Percentiles rank a stretch among this genome's conserved stretches.
Conservation (phyloP, 1,284 basidiomycete species). For the Stygiomarasmius scandens region DNA sequence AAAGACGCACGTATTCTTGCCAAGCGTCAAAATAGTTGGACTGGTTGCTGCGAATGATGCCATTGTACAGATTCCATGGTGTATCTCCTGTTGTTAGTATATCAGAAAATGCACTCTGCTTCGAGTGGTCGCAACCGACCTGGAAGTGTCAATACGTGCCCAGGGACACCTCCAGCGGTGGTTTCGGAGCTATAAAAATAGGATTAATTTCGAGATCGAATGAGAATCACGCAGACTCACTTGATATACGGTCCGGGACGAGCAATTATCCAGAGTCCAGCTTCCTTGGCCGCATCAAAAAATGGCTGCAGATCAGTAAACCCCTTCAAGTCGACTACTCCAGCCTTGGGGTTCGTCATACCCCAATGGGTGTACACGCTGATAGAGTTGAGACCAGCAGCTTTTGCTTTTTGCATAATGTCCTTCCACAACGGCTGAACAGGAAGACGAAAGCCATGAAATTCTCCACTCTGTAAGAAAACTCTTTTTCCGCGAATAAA, state of each 20-base stretch:
- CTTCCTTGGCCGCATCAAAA: conserved; percentile 60
- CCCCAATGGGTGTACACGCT: conserved; percentile 80
- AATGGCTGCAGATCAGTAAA: conserved; percentile 71
- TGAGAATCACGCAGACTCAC: conserved; percentile 22
- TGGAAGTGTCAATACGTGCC: not conserved
- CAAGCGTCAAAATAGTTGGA: conserved; percentile 58
- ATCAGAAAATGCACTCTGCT: not conserved
- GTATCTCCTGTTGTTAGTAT: conserved; percentile 31
- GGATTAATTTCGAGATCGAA: not conserved
- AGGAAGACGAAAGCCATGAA: conserved; percentile 82
- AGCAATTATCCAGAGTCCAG: conserved; percentile 65
- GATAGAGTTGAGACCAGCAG: conserved; percentile 78
- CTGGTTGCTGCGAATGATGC: conserved; percentile 67
- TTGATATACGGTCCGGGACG: conserved; percentile 55
- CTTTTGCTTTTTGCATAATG: conserved; percentile 80
- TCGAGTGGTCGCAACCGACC: not conserved
- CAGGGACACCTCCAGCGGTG: conserved; percentile 69
- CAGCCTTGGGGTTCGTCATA: conserved; percentile 73
- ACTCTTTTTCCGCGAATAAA: conserved; percentile 55
- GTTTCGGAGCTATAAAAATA: conserved; percentile 81
- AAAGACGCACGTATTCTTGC: conserved; percentile 48
- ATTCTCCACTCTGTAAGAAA: conserved; percentile 70
- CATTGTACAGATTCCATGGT: conserved; percentile 74
- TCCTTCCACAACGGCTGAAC: conserved; percentile 82
- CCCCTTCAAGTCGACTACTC: conserved; percentile 70